phyloP scores from a whole-genome alignment of 495 filamentous ascomycete genomes.

The Penicillium daleae region DNA sequence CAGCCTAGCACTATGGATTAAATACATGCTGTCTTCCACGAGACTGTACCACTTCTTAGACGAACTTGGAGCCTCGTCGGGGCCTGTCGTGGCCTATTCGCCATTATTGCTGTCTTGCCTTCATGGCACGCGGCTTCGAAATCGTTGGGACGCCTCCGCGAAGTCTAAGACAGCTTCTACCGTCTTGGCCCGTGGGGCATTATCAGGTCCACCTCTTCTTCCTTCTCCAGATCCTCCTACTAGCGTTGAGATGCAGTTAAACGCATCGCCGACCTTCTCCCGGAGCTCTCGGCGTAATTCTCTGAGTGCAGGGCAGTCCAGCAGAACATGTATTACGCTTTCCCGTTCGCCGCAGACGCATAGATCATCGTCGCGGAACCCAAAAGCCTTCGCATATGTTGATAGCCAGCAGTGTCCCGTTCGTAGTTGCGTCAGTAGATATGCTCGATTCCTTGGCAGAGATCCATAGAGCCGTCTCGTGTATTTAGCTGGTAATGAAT shows the following conservation, averaged over 20 bases:
- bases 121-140: too few relatives aligned
- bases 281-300: conserved; percentile 21
- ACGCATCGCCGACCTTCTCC: conserved; percentile 26
- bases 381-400: conserved; percentile 11
- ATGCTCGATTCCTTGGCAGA: conserved; percentile 17
- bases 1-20: neutral
- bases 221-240: conserved; percentile 30
- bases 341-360: conserved; percentile 23
- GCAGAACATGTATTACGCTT: conserved; percentile 22
- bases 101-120: too few relatives aligned
- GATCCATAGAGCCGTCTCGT: conserved; percentile 23
- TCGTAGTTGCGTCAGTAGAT: conserved; percentile 27
- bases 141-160: too few relatives aligned
- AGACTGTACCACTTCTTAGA: too few relatives aligned
- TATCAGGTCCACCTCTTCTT: too few relatives aligned
- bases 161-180: conserved; percentile 36
- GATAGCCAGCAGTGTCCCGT: conserved; percentile 27
- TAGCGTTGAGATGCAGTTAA: conserved; percentile 32
- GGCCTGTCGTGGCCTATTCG: too few relatives aligned
- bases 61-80: too few relatives aligned
- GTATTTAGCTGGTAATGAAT: conserved; percentile 17
- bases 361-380: conserved; percentile 20
- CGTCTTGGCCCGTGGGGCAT: conserved; percentile 24
- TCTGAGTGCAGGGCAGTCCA: conserved; percentile 21
- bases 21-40: neutral